Evolutionary conservation across 2,329 filamentous ascomycete species (phyloP).

Genomic region (Scedosporium apiospermum): DNA sequence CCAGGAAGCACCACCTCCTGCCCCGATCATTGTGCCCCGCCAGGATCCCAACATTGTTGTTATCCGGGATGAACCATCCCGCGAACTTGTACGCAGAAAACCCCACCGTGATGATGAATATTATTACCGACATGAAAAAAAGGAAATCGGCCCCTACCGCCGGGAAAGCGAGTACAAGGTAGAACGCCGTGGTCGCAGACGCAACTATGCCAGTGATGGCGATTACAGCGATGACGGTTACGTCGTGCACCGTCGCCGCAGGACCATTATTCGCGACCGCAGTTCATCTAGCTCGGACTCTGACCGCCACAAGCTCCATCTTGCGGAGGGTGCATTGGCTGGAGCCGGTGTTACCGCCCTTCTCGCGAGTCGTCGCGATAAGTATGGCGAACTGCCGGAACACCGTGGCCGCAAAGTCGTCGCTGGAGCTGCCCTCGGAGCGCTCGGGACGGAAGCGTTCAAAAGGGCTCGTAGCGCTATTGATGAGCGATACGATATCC

Average conservation of each 20-base stretch:
- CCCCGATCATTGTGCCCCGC: slow-evolving; percentile 40
- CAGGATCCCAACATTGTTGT: slow-evolving; percentile 35
- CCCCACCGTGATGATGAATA: slow-evolving; percentile 34
- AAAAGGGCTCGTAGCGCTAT: slow-evolving; percentile 53
- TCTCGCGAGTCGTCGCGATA: slow-evolving; percentile 42
- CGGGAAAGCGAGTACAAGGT: slow-evolving; percentile 18
- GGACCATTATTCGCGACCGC: slow-evolving; percentile 40
- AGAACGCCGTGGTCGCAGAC: slow-evolving; percentile 24
- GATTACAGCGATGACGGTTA: slow-evolving; percentile 38
- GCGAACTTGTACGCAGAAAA: slow-evolving; percentile 24
- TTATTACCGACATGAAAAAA: slow-evolving; percentile 38
- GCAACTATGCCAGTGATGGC: slow-evolving; percentile 18
- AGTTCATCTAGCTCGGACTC: slow-evolving; percentile 21
- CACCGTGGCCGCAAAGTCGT: slow-evolving; percentile 49
- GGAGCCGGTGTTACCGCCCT: slow-evolving; percentile 54
- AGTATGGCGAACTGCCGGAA: slow-evolving; percentile 37
- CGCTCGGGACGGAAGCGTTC: slow-evolving; percentile 51
- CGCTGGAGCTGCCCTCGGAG: slow-evolving; percentile 53
- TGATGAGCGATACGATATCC: slow-evolving; percentile 37
- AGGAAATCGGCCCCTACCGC: slow-evolving; percentile 31
- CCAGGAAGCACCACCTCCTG: slow-evolving; percentile 43
- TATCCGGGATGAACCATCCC: slow-evolving; percentile 28
- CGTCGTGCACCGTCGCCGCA: slow-evolving; percentile 32
- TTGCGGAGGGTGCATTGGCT: slow-evolving; percentile 56
- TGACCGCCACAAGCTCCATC: slow-evolving; percentile 45